phyloP scores from a whole-genome alignment of 2,329 filamentous ascomycete species.

The Byssothecium circinans region DNA sequence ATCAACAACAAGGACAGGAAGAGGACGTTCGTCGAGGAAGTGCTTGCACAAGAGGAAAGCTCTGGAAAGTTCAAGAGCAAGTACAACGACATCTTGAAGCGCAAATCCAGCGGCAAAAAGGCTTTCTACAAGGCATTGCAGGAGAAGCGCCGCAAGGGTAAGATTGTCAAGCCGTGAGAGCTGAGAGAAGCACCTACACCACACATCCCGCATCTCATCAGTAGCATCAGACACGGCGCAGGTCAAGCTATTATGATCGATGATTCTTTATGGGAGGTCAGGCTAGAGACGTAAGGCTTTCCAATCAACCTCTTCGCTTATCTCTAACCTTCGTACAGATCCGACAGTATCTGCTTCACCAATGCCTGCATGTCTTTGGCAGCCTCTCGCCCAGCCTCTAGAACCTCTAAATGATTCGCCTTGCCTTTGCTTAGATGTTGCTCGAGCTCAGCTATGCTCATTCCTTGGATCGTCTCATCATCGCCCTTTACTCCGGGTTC shows the following conservation, averaged over 20 bases:
- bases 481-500: constrained; percentile 62
- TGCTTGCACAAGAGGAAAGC: constrained; percentile 67
- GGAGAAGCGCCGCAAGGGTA: constrained; percentile 54
- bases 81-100: constrained; percentile 79
- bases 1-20: constrained; percentile 87
- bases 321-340: constrained; percentile 35
- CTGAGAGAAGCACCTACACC: not conserved
- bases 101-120: constrained; percentile 87
- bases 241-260: no score
- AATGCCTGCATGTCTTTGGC: constrained; percentile 64
- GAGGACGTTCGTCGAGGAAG: constrained; percentile 81
- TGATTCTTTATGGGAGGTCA: no score
- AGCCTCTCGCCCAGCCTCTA: constrained; percentile 62
- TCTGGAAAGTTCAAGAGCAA: constrained; percentile 80
- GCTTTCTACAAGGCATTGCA: constrained; percentile 82
- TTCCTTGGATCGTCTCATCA: constrained; percentile 55
- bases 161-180: constrained; percentile 39
- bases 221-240: no score
- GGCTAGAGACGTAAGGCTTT: not conserved
- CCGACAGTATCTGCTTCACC: constrained; percentile 50
- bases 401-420: constrained; percentile 66
- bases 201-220: not conserved
- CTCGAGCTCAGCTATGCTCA: constrained; percentile 55
- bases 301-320: not conserved
- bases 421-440: constrained; percentile 60